Conservation (phyloP, 2,329 filamentous ascomycete species). For the Penicillium freii region DNA sequence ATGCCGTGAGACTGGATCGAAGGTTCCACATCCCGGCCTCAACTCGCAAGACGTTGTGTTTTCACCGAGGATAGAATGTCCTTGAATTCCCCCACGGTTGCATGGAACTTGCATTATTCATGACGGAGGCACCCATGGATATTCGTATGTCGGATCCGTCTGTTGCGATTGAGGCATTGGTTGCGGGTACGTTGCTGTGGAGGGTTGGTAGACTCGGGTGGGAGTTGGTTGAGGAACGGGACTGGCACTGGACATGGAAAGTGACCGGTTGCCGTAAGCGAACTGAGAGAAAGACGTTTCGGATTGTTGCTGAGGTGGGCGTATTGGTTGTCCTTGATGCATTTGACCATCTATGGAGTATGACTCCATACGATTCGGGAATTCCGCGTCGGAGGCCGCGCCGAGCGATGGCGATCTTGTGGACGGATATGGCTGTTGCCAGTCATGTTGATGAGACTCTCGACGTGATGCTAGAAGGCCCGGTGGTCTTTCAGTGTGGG, state of each 20-base stretch:
- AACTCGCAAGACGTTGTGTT: neutral
- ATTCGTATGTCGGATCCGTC: slow-evolving; percentile 14
- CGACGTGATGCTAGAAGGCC: slow-evolving; percentile 27
- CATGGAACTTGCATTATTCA: neutral
- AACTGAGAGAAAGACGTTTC: slow-evolving; percentile 23
- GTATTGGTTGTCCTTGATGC: slow-evolving; percentile 11
- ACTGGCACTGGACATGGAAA: slow-evolving; percentile 12
- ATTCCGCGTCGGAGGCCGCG: slow-evolving; percentile 30
- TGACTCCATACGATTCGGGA: slow-evolving; percentile 26
- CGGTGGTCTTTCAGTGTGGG: slow-evolving; percentile 23
- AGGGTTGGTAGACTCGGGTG: slow-evolving; percentile 12
- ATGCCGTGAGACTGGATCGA: neutral
- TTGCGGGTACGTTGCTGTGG: slow-evolving; percentile 7
- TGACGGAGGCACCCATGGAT: slow-evolving; percentile 16
- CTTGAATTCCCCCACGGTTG: neutral
- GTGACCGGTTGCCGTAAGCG: slow-evolving; percentile 20
- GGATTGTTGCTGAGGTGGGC: slow-evolving; percentile 16
- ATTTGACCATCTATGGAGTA: slow-evolving; percentile 19
- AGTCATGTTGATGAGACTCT: slow-evolving; percentile 29
- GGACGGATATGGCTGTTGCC: slow-evolving; percentile 27
- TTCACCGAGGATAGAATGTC: too few species aligned
- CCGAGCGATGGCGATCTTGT: slow-evolving; percentile 30
- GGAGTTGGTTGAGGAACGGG: slow-evolving; percentile 4
- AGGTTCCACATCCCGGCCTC: neutral
- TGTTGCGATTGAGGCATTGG: slow-evolving; percentile 7